Conservation (phyloP, 352 stramenopile species). For the Synura sp. region DNA sequence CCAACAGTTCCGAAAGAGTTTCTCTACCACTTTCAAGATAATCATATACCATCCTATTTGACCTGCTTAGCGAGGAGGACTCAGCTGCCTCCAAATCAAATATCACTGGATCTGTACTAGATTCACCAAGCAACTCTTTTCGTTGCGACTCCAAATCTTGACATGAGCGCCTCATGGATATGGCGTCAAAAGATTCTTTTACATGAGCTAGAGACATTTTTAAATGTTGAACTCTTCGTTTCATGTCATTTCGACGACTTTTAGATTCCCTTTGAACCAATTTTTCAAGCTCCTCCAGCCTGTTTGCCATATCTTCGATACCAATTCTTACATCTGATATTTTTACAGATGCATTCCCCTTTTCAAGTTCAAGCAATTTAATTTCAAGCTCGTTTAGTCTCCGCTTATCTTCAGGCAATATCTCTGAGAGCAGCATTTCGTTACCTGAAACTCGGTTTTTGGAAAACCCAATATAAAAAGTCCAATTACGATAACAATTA, state of each 20-base stretch:
- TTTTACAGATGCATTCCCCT: background rate
- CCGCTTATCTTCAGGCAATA: conserved; percentile 18
- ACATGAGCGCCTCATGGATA: too few relatives aligned
- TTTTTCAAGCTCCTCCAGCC: background rate
- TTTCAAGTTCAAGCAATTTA: conserved; percentile 32
- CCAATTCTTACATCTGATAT: background rate
- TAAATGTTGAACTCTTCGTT: conserved; percentile 2
- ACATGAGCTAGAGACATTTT: background rate
- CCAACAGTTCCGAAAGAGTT: background rate
- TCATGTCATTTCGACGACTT: background rate
- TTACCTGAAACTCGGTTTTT: too few relatives aligned
- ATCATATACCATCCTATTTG: background rate
- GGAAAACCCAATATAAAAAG: too few relatives aligned
- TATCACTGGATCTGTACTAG: background rate
- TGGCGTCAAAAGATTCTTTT: conserved; percentile 2
- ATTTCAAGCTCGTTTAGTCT: conserved; percentile 47
- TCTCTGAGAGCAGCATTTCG: background rate
- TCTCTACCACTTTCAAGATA: conserved; percentile 6
- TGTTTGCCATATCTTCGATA: background rate
- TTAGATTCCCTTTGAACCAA: background rate
- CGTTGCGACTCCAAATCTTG: background rate
- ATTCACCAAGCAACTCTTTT: background rate
- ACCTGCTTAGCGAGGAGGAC: background rate
- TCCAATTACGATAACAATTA: too few relatives aligned
- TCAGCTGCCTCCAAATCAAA: conserved; percentile 8